phyloP scores from a whole-genome alignment of 306 rosid genomes.

The Gynostemma pentaphyllum region DNA sequence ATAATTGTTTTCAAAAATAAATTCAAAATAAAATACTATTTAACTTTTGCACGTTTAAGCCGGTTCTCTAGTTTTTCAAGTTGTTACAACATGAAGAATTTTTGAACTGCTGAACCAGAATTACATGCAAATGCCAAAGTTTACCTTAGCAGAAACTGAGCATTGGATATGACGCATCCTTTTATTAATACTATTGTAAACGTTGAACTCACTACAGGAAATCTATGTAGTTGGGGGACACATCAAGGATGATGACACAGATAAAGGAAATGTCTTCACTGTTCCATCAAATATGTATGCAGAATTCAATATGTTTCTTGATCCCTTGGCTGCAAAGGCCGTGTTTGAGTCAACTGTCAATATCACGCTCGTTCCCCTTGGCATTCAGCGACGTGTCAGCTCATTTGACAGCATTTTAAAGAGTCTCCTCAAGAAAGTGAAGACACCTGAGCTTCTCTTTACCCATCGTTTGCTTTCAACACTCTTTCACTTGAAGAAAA shows the following conservation, averaged over 20 bases:
- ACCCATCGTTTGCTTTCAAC: conserved; percentile 28
- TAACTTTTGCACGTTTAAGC: not conserved
- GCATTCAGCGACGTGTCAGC: conserved; percentile 39
- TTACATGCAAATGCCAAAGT: not conserved
- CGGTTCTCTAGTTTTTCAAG: too few species aligned
- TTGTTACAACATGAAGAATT: not conserved
- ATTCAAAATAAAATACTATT: not conserved
- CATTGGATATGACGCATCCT: not conserved
- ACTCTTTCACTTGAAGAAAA: conserved; percentile 37
- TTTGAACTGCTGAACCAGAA: not conserved
- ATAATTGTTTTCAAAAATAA: not conserved
- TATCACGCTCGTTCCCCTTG: conserved; percentile 65
- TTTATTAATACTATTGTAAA: not conserved
- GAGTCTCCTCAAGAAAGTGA: conserved; percentile 12
- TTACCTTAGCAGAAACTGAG: not conserved
- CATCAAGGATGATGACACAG: conserved; percentile 22
- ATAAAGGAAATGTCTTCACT: conserved; percentile 67
- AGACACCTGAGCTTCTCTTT: conserved; percentile 58
- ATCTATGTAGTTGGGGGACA: conserved; percentile 82
- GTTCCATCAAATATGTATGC: conserved; percentile 61
- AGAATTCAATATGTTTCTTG: conserved; percentile 82
- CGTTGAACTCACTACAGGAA: conserved; percentile 33
- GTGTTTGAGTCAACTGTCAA: conserved; percentile 47
- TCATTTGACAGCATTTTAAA: conserved; percentile 31
- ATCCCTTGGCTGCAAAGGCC: conserved; percentile 67